Conservation (phyloP, 2,329 filamentous ascomycete genomes). For the Didymella sp. region DNA sequence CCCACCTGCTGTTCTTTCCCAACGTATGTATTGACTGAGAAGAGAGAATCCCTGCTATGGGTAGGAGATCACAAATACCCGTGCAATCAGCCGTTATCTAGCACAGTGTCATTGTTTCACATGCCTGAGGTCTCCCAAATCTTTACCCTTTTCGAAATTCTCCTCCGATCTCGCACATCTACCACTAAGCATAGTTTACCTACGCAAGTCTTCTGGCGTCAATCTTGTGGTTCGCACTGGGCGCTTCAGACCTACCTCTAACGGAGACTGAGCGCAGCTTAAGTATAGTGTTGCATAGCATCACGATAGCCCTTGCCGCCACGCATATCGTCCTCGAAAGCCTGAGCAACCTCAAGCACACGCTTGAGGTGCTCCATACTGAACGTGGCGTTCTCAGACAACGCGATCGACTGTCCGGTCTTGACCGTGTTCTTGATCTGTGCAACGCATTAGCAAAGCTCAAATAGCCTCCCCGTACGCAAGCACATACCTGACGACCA, state of each 20-base stretch:
- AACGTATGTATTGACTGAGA: neutral
- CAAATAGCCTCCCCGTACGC: neutral
- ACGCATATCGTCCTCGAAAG: constrained; percentile 82
- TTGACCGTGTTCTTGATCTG: constrained; percentile 90
- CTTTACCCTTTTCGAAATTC: neutral
- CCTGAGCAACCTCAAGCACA: constrained; percentile 83
- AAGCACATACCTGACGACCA: constrained; percentile 64
- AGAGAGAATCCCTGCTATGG: neutral
- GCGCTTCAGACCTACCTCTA: neutral
- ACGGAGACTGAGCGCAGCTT: neutral
- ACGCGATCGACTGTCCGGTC: constrained; percentile 81
- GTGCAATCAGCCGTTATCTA: neutral
- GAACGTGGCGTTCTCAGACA: constrained; percentile 74
- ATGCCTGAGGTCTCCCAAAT: neutral
- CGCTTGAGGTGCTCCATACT: constrained; percentile 81
- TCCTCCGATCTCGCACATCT: neutral
- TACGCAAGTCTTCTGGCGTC: too few species aligned
- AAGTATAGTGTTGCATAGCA: constrained; percentile 82
- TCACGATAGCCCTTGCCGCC: constrained; percentile 82
- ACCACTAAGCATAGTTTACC: neutral
- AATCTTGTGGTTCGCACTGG: neutral
- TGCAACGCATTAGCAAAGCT: constrained; percentile 19
- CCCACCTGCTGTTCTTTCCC: neutral
- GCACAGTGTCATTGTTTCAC: neutral
- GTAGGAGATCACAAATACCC: neutral